A percentile compares a stretch with the other conserved stretches of the same genome.
Evolutionary conservation across 768 basidiomycete genomes (phyloP).

Genomic region (Dictyophora rubrovolvata): DNA sequence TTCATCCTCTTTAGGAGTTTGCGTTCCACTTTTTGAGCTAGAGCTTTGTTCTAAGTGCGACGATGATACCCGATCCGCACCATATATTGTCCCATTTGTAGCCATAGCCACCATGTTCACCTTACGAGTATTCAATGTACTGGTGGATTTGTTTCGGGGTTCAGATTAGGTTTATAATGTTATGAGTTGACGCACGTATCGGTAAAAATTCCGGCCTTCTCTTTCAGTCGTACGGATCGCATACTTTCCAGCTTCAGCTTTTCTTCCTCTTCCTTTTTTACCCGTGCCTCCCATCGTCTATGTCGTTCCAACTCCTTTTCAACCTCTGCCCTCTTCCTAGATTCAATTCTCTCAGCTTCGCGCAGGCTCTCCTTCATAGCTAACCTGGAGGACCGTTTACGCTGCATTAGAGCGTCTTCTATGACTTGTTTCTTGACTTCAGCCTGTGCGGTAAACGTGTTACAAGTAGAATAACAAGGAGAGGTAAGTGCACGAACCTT

Average conservation of each 20-base stretch:
- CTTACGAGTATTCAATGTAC: background rate
- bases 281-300: slow-evolving; percentile 34
- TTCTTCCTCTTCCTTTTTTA: slow-evolving; percentile 29
- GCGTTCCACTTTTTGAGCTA: slow-evolving; percentile 32
- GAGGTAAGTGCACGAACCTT: slow-evolving; percentile 32
- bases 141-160: background rate
- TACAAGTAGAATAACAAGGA: background rate
- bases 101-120: background rate
- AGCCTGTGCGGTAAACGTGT: slow-evolving; percentile 37
- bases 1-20: slow-evolving; percentile 41
- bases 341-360: slow-evolving; percentile 56
- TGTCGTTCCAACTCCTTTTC: slow-evolving; percentile 58
- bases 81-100: slow-evolving; percentile 4
- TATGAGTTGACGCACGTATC: background rate
- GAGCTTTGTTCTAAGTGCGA: background rate
- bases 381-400: slow-evolving; percentile 87
- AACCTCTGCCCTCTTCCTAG: slow-evolving; percentile 53
- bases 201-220: background rate
- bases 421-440: slow-evolving; percentile 45
- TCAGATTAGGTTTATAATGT: background rate
- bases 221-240: slow-evolving; percentile 7
- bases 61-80: background rate
- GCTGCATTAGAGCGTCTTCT: slow-evolving; percentile 69
- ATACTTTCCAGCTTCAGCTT: slow-evolving; percentile 23
- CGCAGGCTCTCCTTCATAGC: slow-evolving; percentile 71